These are phyloP conservation scores for Paramecium octaurelia DNA, from an alignment of 73 alveolate genomes.

Conservation along the genomic window DNA sequence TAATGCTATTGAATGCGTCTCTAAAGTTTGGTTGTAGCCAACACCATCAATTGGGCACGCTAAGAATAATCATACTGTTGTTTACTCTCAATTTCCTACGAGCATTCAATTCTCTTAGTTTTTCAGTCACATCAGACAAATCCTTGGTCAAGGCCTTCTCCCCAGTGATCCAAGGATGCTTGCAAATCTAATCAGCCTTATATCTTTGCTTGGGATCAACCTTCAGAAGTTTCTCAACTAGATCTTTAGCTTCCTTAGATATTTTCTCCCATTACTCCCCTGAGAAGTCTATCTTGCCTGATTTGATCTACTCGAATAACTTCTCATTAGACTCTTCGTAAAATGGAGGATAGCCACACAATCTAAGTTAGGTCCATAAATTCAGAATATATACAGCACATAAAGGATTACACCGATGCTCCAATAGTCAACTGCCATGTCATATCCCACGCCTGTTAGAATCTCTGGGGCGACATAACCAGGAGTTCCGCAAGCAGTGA, in stretches of 20 bases:
- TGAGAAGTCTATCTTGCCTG: conserved; percentile 52
- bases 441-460: conserved; percentile 92
- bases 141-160: conserved; percentile 58
- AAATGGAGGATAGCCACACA: conserved; percentile 75
- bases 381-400: conserved; percentile 47
- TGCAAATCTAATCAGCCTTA: conserved; percentile 62
- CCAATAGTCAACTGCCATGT: conserved; percentile 96
- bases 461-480: conserved; percentile 99
- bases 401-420: conserved; percentile 81
- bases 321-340: conserved; percentile 67
- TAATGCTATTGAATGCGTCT: conserved; percentile 8
- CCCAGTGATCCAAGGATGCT: conserved; percentile 66
- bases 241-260: conserved; percentile 68
- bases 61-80: not conserved
- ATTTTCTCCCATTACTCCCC: conserved; percentile 65
- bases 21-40: conserved; percentile 73
- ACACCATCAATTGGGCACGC: conserved; percentile 61
- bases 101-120: conserved; percentile 80
- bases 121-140: conserved; percentile 80
- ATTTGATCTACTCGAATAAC: conserved; percentile 58
- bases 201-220: conserved; percentile 60
- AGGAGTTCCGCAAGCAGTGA: conserved; percentile 99
- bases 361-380: conserved; percentile 73
- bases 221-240: conserved; percentile 62
- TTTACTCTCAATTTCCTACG: conserved; percentile 76